Conservation (phyloP, 2,329 filamentous ascomycete species). For the Venturia effusa region DNA sequence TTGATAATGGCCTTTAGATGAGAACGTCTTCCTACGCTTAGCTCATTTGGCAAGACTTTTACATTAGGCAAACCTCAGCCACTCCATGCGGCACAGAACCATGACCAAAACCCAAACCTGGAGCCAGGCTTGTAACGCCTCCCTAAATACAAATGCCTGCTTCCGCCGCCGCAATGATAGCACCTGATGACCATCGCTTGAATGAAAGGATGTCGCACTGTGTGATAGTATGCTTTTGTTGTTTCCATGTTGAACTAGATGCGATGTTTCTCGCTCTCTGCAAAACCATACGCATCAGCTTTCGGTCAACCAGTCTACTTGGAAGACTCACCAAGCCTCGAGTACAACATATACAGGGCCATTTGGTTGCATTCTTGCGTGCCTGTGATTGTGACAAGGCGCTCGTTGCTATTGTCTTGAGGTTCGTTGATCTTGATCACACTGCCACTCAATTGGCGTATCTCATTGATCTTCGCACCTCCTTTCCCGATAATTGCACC, state of each 20-base stretch:
- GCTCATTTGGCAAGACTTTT: background rate
- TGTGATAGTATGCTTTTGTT: background rate
- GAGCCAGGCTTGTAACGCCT: background rate
- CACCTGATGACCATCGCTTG: background rate
- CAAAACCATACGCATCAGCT: background rate
- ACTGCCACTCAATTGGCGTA: constrained; percentile 89
- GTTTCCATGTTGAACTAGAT: constrained; percentile 33
- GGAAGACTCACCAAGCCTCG: constrained; percentile 64
- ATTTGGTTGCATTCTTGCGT: constrained; percentile 98
- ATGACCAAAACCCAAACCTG: background rate
- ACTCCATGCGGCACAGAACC: background rate
- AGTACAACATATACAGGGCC: constrained; percentile 99
- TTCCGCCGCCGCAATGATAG: background rate
- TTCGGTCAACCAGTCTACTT: background rate
- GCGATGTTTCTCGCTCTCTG: constrained; percentile 69
- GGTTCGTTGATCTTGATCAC: constrained; percentile 99
- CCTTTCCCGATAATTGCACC: constrained; percentile 98
- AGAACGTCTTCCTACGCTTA: background rate
- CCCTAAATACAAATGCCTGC: background rate
- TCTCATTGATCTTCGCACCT: constrained; percentile 98
- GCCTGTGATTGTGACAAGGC: constrained; percentile 91
- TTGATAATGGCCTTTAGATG: background rate
- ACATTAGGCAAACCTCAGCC: background rate
- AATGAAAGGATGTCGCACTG: background rate
- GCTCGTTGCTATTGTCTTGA: constrained; percentile 97